A percentile compares a stretch with the other conserved stretches of the same genome.
Conservation (phyloP, 192 early-diverging fungal genomes). For the Geranomyces michiganensis region DNA sequence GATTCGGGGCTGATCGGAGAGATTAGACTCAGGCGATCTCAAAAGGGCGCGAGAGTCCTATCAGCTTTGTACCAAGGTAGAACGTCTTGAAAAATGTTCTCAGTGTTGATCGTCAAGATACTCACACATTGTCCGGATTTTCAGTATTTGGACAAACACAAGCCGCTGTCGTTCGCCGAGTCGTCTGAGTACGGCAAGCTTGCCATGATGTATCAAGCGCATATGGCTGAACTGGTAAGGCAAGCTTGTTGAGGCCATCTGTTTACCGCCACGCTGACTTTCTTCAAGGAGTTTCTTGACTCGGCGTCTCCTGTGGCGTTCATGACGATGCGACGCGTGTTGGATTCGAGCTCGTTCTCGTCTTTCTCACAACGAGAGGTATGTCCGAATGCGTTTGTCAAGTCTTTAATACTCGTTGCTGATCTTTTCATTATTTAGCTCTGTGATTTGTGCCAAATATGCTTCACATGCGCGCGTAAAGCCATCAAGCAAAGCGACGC, state of each 20-base stretch:
- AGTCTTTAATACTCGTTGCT: not conserved
- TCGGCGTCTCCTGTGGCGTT: slow-evolving; percentile 20
- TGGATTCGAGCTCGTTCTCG: not conserved
- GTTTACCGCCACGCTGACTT: not conserved
- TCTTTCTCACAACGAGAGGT: not conserved
- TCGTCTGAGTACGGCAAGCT: not conserved
- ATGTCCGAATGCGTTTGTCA: not conserved
- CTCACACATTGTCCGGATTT: not conserved
- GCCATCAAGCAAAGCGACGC: slow-evolving; percentile 15
- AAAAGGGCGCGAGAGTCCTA: slow-evolving; percentile 2
- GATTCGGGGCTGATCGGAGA: no score
- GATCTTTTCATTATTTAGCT: not conserved
- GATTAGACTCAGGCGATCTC: slow-evolving; percentile 3
- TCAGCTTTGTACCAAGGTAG: slow-evolving; percentile 12
- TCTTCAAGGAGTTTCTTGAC: slow-evolving; percentile 13
- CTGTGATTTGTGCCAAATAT: slow-evolving; percentile 6
- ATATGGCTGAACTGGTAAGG: slow-evolving; percentile 23
- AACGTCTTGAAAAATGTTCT: not conserved
- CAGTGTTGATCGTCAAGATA: no score
- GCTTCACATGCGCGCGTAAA: slow-evolving; percentile 16
- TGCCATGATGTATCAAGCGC: not conserved
- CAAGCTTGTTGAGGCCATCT: no score
- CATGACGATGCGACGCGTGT: slow-evolving; percentile 25
- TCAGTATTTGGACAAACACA: not conserved
- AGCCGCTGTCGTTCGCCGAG: not conserved